A percentile compares a stretch with the other conserved stretches of the same genome.
Conservation (phyloP, 1,284 basidiomycete genomes). For the Wallemia hederae region DNA sequence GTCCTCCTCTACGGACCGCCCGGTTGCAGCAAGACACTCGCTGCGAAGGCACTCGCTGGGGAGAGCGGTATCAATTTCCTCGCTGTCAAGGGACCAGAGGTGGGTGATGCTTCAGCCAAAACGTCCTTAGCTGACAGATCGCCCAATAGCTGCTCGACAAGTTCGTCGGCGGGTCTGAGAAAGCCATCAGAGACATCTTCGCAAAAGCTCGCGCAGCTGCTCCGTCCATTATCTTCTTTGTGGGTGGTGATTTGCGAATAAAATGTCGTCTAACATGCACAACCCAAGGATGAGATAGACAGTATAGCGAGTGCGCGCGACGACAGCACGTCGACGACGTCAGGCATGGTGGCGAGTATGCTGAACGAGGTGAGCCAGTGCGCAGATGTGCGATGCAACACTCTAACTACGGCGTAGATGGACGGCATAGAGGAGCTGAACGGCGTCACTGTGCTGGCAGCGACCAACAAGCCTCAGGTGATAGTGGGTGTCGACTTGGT, state of each 20-base stretch:
- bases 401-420: too few species aligned
- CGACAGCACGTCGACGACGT: slow-evolving; percentile 34
- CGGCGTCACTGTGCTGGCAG: slow-evolving; percentile 79
- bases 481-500: slow-evolving; percentile 28
- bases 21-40: slow-evolving; percentile 85
- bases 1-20: slow-evolving; percentile 87
- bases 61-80: slow-evolving; percentile 92
- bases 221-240: slow-evolving; percentile 88
- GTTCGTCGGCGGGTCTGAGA: slow-evolving; percentile 89
- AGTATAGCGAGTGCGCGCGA: slow-evolving; percentile 39
- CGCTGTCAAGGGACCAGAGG: slow-evolving; percentile 93
- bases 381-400: background rate
- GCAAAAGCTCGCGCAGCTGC: slow-evolving; percentile 74
- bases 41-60: slow-evolving; percentile 73
- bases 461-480: slow-evolving; percentile 79
- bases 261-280: background rate
- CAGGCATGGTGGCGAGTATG: slow-evolving; percentile 71
- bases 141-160: slow-evolving; percentile 53
- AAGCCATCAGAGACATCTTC: slow-evolving; percentile 80
- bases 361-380: slow-evolving; percentile 28
- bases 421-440: slow-evolving; percentile 82
- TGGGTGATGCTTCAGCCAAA: slow-evolving; percentile 13
- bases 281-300: slow-evolving; percentile 87
- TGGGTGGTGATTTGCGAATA: slow-evolving; percentile 19
- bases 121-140: background rate